Percentiles rank a stretch among this genome's conserved stretches.
Conservation (phyloP, 2,329 filamentous ascomycete genomes). For the Cladosporium sp. region DNA sequence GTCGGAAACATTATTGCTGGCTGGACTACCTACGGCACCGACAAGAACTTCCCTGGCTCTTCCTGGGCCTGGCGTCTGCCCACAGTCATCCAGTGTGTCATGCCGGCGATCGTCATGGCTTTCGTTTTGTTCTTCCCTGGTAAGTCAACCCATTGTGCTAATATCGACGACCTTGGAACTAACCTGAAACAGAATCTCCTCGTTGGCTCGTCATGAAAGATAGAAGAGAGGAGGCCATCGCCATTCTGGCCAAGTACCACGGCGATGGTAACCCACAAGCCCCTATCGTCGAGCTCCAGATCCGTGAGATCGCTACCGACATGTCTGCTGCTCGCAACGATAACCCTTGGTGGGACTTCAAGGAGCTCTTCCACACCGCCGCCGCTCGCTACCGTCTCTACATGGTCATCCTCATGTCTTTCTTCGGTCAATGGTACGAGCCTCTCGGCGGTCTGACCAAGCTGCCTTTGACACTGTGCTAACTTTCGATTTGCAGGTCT, state of each 20-base stretch:
- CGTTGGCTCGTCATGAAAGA: constrained; percentile 59
- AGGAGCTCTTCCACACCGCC: constrained; percentile 51
- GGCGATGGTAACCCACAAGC: constrained; percentile 46
- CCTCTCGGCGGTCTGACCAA: neutral
- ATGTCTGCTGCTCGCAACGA: constrained; percentile 21
- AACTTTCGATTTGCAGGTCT: constrained; percentile 22
- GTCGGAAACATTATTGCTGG: constrained; percentile 56
- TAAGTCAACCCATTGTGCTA: neutral
- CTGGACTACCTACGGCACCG: constrained; percentile 48
- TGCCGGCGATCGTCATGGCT: constrained; percentile 35
- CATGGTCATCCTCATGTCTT: constrained; percentile 44
- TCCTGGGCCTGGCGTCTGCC: constrained; percentile 50
- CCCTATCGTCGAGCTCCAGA: constrained; percentile 37
- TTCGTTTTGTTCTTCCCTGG: constrained; percentile 50
- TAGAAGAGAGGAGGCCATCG: constrained; percentile 56
- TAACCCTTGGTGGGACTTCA: constrained; percentile 55
- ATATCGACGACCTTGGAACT: neutral
- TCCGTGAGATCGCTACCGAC: constrained; percentile 37
- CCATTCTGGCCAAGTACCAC: constrained; percentile 60
- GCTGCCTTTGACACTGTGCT: neutral
- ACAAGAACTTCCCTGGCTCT: constrained; percentile 23
- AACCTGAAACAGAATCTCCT: constrained; percentile 50
- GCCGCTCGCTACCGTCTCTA: constrained; percentile 52
- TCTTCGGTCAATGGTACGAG: constrained; percentile 43
- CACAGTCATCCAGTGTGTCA: constrained; percentile 30